Percentiles rank a stretch among this genome's conserved stretches.
These are phyloP conservation scores for Talaromyces sp. DNA, from an alignment of 2,329 filamentous ascomycete genomes.

Conservation along the genomic window DNA sequence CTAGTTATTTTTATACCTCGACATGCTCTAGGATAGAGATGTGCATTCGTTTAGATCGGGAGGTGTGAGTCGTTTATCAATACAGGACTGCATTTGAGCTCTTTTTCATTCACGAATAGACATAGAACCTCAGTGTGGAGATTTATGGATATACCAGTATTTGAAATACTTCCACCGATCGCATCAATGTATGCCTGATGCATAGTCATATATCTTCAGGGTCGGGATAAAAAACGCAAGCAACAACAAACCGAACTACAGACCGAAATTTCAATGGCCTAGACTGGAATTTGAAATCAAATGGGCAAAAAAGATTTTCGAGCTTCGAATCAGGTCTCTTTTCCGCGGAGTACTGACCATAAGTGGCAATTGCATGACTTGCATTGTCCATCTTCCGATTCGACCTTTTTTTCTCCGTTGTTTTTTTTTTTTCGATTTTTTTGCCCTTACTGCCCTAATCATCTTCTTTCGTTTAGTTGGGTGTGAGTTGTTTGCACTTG, in stretches of 20 bases:
- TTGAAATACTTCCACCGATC: background rate
- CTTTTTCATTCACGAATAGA: background rate
- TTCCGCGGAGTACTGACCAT: slow-evolving; percentile 6
- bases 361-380: slow-evolving; percentile 7
- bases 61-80: background rate
- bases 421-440: background rate
- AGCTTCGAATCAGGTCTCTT: background rate
- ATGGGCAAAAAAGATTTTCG: too few species aligned
- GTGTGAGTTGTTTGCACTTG: too few species aligned
- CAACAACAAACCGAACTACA: background rate
- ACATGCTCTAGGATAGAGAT: background rate
- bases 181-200: too few species aligned
- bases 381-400: background rate
- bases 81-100: background rate
- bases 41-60: slow-evolving; percentile 3
- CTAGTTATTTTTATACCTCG: background rate
- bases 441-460: background rate
- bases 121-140: background rate
- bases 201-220: too few species aligned
- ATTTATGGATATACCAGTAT: background rate
- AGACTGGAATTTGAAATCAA: background rate
- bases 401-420: background rate
- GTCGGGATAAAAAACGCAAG: too few species aligned
- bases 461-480: too few species aligned
- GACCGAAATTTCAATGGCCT: background rate